Conservation (phyloP, 305 asterid species). For the Ilex paraguariensis region DNA sequence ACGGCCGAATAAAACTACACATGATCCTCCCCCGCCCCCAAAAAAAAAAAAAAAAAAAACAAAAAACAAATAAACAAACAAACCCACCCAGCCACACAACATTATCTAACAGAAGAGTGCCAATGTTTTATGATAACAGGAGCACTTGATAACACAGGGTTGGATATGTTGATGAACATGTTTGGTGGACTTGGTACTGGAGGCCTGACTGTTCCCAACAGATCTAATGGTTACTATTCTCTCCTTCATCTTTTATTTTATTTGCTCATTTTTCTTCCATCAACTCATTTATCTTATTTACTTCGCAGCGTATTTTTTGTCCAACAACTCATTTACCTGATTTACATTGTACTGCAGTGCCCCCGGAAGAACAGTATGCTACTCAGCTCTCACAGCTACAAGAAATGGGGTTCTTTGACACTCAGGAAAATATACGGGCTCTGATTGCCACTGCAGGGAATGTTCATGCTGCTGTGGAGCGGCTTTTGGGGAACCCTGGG, state of each 20-base stretch:
- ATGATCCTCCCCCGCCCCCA: too few relatives aligned
- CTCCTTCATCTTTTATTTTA: neutral
- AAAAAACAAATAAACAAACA: too few relatives aligned
- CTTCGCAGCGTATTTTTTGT: too few relatives aligned
- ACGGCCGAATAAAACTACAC: too few relatives aligned
- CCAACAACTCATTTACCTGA: constrained; percentile 8
- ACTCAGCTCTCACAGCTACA: constrained; percentile 48
- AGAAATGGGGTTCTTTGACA: constrained; percentile 60
- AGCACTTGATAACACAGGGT: constrained; percentile 29
- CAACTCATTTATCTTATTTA: constrained; percentile 3
- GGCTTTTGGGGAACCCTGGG: constrained; percentile 45
- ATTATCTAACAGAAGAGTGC: too few relatives aligned
- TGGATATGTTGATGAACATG: constrained; percentile 44
- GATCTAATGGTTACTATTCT: constrained; percentile 36
- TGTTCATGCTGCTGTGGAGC: constrained; percentile 62
- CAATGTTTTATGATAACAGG: constrained; percentile 18
- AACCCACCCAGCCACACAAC: accelerated
- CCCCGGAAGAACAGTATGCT: constrained; percentile 53
- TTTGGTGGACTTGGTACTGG: constrained; percentile 55
- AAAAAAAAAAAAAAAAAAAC: too few relatives aligned
- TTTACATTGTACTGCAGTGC: constrained; percentile 24
- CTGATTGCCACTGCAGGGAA: constrained; percentile 52
- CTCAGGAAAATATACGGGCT: constrained; percentile 50
- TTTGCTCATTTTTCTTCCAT: too few relatives aligned
- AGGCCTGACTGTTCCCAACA: constrained; percentile 29